These are phyloP conservation scores for Sporopachydermia quercuum DNA, from an alignment of 805 yeast genomes.

Conservation along the genomic window DNA sequence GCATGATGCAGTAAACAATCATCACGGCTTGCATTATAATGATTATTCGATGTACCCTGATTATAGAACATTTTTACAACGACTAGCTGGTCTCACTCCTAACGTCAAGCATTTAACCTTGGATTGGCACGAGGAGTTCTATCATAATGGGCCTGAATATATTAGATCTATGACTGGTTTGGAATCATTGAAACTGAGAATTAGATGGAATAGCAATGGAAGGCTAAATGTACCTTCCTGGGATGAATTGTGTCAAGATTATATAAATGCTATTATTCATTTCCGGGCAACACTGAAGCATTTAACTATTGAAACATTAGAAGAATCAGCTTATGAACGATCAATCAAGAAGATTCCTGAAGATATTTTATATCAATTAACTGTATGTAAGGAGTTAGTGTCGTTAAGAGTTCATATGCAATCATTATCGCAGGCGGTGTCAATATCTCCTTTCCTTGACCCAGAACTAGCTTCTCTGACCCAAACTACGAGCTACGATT, in stretches of 20 bases:
- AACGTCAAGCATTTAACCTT: not conserved
- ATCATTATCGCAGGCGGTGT: not conserved
- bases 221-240: not conserved
- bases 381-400: constrained; percentile 1
- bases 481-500: no score
- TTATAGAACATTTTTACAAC: not conserved
- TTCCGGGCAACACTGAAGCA: constrained; percentile 2
- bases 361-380: not conserved
- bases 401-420: constrained; percentile 2
- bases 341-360: constrained; percentile 3
- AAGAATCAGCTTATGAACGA: constrained; percentile 3
- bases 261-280: constrained; percentile 3
- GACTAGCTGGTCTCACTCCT: not conserved
- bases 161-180: not conserved
- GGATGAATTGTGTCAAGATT: constrained; percentile 2
- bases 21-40: no score
- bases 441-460: not conserved
- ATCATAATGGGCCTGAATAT: not conserved
- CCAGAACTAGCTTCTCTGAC: no score
- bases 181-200: not conserved
- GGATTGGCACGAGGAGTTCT: constrained; percentile 1
- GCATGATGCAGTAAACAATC: no score
- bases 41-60: no score
- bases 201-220: constrained; percentile 1
- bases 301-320: constrained; percentile 3